Evolutionary conservation across 257 asterid species (phyloP).

Genomic region (Lycium ferocissimum): DNA sequence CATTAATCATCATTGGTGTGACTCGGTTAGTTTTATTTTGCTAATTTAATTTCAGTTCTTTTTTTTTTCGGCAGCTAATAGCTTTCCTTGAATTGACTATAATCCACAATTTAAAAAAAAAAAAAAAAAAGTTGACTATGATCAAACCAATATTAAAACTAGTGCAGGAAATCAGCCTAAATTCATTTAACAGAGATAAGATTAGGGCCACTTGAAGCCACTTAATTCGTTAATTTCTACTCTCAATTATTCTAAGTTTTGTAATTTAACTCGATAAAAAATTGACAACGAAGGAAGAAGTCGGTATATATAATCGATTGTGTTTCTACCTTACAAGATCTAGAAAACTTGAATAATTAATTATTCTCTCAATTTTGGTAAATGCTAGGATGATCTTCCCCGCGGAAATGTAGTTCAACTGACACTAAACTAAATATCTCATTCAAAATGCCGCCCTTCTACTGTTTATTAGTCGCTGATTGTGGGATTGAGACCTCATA

Average conservation of each 20-base stretch:
- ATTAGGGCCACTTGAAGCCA: background rate
- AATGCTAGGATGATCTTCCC: background rate
- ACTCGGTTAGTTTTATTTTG: conserved; percentile 6
- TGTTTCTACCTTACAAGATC: conserved; percentile 16
- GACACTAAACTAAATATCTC: background rate
- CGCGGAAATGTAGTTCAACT: conserved; percentile 6
- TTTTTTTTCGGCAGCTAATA: background rate
- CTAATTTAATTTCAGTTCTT: background rate
- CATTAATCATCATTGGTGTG: background rate
- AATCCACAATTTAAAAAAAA: too few relatives aligned
- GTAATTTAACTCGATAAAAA: background rate
- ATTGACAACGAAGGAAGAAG: background rate
- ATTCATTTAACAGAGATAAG: background rate
- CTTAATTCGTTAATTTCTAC: background rate
- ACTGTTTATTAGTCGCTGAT: background rate
- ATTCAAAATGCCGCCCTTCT: background rate
- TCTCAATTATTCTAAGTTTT: background rate
- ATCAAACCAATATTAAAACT: background rate
- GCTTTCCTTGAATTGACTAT: background rate
- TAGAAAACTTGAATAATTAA: conserved; percentile 4
- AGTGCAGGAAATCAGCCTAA: background rate
- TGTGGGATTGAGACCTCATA: background rate
- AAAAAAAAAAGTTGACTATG: too few relatives aligned
- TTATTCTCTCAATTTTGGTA: background rate
- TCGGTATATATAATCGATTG: conserved; percentile 1